Evolutionary conservation across 306 rosid genomes (phyloP).

Genomic region (Acacia confusa): DNA sequence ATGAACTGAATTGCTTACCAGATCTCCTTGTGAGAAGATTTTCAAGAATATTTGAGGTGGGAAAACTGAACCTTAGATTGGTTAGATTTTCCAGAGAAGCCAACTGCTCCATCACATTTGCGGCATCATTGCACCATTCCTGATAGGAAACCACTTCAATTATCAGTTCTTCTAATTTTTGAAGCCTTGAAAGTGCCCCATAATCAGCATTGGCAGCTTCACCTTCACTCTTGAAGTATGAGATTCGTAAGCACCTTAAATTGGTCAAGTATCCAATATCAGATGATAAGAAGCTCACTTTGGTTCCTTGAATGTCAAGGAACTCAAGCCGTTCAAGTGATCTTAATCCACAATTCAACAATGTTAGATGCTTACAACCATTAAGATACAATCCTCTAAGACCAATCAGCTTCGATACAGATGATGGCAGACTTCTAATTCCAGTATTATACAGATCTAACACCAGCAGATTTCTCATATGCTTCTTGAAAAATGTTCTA

Average conservation of each 20-base stretch:
- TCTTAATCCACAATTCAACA: background rate
- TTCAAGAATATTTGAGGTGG: constrained; percentile 5
- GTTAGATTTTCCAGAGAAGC: background rate
- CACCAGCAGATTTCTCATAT: constrained; percentile 11
- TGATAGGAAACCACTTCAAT: background rate
- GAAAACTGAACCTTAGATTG: background rate
- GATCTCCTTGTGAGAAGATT: constrained; percentile 3
- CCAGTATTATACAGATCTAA: constrained; percentile 9
- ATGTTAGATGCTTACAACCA: background rate
- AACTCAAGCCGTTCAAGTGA: constrained; percentile 17
- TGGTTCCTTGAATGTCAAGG: constrained; percentile 19
- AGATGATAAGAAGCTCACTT: background rate
- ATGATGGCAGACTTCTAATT: background rate
- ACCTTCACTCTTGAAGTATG: constrained; percentile 2
- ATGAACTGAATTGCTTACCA: constrained; percentile 9
- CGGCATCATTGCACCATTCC: background rate
- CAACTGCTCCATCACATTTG: background rate
- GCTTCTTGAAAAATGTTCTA: background rate
- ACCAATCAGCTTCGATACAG: background rate
- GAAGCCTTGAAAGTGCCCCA: background rate
- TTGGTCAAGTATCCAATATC: background rate
- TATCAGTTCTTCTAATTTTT: constrained; percentile 26
- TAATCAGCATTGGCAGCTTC: background rate
- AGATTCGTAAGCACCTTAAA: constrained; percentile 14
- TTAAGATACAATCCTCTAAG: constrained; percentile 17